These are phyloP conservation scores for Fragaria ananassa DNA, from an alignment of 306 rosid species.

Conservation along the genomic window DNA sequence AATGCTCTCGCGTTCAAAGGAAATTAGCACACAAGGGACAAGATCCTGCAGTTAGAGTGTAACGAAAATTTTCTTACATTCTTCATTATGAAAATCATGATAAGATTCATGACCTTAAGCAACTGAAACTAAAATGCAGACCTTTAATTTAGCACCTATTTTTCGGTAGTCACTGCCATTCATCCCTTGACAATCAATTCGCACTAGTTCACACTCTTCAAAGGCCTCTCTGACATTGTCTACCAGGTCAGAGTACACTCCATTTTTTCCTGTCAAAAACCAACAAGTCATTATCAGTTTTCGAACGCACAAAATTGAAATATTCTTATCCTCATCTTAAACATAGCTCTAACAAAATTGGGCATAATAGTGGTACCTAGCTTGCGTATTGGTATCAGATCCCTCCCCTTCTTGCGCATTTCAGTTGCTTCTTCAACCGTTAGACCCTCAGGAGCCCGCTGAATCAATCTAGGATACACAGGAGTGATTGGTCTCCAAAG, in stretches of 20 bases:
- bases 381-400: slow-evolving; percentile 69
- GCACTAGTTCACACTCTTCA: slow-evolving; percentile 88
- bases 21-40: slow-evolving; percentile 84
- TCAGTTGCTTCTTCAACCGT: slow-evolving; percentile 59
- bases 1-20: slow-evolving; percentile 77
- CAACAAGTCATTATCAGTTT: slow-evolving; percentile 14
- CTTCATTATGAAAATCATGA: not conserved
- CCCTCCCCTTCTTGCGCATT: slow-evolving; percentile 77
- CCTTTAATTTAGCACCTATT: slow-evolving; percentile 95
- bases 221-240: slow-evolving; percentile 77
- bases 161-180: slow-evolving; percentile 77
- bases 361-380: slow-evolving; percentile 48
- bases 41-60: slow-evolving; percentile 62
- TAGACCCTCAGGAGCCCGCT: slow-evolving; percentile 68
- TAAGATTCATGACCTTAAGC: not conserved
- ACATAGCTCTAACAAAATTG: slow-evolving; percentile 11
- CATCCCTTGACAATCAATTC: slow-evolving; percentile 84
- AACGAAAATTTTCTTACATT: not conserved
- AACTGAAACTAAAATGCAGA: slow-evolving; percentile 23
- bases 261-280: slow-evolving; percentile 71
- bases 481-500: slow-evolving; percentile 91
- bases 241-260: slow-evolving; percentile 66
- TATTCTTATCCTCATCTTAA: not conserved
- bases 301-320: slow-evolving; percentile 7
- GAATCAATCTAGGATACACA: slow-evolving; percentile 72